These are phyloP conservation scores for Trichoderma asperelloides DNA, from an alignment of 495 filamentous ascomycete species.

Conservation along the genomic window DNA sequence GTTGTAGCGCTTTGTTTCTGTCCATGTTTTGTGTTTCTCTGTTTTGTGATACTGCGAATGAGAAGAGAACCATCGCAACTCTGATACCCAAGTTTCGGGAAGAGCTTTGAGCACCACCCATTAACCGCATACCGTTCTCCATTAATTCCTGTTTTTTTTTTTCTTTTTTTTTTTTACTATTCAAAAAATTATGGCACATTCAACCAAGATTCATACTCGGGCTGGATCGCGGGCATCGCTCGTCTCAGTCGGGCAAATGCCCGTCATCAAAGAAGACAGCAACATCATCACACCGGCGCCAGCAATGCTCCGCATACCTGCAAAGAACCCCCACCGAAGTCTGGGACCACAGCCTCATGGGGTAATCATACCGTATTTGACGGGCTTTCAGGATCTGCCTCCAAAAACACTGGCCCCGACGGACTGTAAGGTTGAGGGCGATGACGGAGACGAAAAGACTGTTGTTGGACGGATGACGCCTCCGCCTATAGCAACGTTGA, in stretches of 20 bases:
- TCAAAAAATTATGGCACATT: not conserved
- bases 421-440: not conserved
- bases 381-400: not conserved
- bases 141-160: not conserved
- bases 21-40: no score
- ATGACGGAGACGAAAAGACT: not conserved
- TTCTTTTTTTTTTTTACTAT: not conserved
- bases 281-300: not conserved
- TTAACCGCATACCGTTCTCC: not conserved
- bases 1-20: no score
- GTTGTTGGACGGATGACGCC: not conserved
- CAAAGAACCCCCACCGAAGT: not conserved
- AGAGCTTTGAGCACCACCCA: not conserved
- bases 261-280: conserved; percentile 9
- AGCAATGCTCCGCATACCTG: not conserved
- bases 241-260: conserved; percentile 7
- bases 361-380: not conserved
- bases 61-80: no score
- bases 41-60: no score
- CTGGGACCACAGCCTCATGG: not conserved
- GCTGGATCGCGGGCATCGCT: not conserved
- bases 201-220: not conserved
- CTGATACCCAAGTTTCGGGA: no score
- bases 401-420: not conserved
- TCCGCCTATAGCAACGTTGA: not conserved